Evolutionary conservation across 129 eudicot species (phyloP).

Genomic region (Dittrichia graveolens): DNA sequence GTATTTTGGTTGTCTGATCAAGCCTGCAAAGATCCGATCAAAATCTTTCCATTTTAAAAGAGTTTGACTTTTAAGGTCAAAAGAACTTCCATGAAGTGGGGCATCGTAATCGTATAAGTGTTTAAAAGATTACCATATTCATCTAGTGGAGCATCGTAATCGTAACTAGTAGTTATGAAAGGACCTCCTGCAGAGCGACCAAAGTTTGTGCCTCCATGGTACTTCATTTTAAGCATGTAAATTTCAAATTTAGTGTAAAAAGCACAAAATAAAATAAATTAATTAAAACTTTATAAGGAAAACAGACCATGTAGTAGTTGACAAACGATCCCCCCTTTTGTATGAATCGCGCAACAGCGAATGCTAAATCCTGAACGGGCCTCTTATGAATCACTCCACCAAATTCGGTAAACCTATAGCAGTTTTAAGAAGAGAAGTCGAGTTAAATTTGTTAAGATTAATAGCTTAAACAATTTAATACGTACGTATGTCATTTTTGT

Average conservation of each 20-base stretch:
- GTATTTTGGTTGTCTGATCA: slow-evolving; percentile 87
- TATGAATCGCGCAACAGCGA: slow-evolving; percentile 81
- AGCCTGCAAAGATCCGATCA: slow-evolving; percentile 48
- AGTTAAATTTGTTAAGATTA: not conserved
- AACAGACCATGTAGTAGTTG: slow-evolving; percentile 88
- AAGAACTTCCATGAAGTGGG: not conserved
- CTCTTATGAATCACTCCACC: slow-evolving; percentile 69
- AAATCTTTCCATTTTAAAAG: not conserved
- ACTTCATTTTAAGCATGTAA: slow-evolving; percentile 46
- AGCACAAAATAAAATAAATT: not conserved
- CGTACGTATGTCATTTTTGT: too few relatives aligned
- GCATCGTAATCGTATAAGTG: too few relatives aligned
- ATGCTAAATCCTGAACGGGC: slow-evolving; percentile 91
- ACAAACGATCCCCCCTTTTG: slow-evolving; percentile 85
- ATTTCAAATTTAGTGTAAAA: slow-evolving; percentile 14
- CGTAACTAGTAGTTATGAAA: slow-evolving; percentile 93
- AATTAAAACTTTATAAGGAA: not conserved
- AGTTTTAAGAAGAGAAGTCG: not conserved
- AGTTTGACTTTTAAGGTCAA: slow-evolving; percentile 18
- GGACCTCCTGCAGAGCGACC: slow-evolving; percentile 99
- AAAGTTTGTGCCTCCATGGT: slow-evolving; percentile 96
- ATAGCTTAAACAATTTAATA: too few relatives aligned
- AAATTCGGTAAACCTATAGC: slow-evolving; percentile 85
- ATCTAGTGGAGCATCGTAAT: slow-evolving; percentile 98
- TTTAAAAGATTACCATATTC: slow-evolving; percentile 67